Evolutionary conservation across 1,284 basidiomycete genomes (phyloP), one percentile per base, ranked within the genome.

Genomic region (Heterobasidion annosum): DNA sequence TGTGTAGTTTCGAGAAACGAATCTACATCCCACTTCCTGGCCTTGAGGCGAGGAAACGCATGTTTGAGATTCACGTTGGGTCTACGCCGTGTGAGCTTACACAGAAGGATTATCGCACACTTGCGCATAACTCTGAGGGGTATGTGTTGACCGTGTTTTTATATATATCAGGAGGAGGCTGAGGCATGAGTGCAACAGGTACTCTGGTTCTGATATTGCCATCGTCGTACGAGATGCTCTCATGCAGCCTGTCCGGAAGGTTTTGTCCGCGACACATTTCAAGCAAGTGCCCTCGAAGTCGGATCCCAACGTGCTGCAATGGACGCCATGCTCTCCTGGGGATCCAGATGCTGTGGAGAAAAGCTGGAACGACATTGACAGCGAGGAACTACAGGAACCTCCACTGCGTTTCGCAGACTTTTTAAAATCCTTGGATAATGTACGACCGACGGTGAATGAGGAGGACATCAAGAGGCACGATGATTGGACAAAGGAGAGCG

Each of bases 21-120:
- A 96, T 99, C 74, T 96, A 98, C 68, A 99, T 99, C 57, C 97
- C 96, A 37, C 83, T 99, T 34, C 97, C 96, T 12, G 94, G 95
- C 5, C 77, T 88, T 3, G 93, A 96, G 59, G 96, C 96, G n/a
- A 81, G 96, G 54, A 82, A 87, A 67, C 84, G 84, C 44, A 98
- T 99, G 92, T 99, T 99, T 67, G 90, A 98, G 73, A 83, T 99
- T 53, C 96, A 99, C 65, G 83, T 99, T 48, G 97, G 97, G 4
- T 77, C 84, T 19, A 99, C 96, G 2, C 96, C 96, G 15, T 95
- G 93, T 68, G 78, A 89, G 59, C 79, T 99, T 7, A 73, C 79
- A 8, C 74, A 78, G 51, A 82, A 88, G 63, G 95, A 99, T 64
- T 96, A 90, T 66, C 84, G 89, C 50, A 65, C 73, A 37, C 79